A percentile compares a stretch with the other conserved stretches of the same genome.
phyloP scores from a whole-genome alignment of 2,329 filamentous ascomycete species.

The Cordyceps fumosorosea region DNA sequence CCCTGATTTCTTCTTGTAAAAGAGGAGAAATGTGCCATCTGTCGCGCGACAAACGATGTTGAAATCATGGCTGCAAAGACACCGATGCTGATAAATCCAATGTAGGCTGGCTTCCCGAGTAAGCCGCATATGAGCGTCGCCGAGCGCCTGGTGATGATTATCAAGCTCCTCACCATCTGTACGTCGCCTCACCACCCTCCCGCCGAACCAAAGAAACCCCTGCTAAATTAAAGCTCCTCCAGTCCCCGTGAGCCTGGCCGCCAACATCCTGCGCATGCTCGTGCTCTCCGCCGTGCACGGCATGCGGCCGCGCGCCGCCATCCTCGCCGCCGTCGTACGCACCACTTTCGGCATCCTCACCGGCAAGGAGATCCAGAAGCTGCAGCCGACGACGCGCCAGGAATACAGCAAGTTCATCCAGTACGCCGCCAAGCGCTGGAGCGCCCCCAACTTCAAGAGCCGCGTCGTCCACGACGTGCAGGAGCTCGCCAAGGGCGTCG shows the following conservation, averaged over 20 bases:
- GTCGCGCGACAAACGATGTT: background rate
- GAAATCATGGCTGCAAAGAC: background rate
- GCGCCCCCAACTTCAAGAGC: slow-evolving; percentile 12
- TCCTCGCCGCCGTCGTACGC: slow-evolving; percentile 16
- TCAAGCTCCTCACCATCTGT: slow-evolving; percentile 16
- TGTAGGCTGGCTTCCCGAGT: slow-evolving; percentile 8
- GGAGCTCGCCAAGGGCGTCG: slow-evolving; percentile 14
- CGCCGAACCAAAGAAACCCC: background rate
- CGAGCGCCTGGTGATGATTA: slow-evolving; percentile 15
- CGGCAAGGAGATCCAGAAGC: slow-evolving; percentile 19
- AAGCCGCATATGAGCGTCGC: slow-evolving; percentile 18
- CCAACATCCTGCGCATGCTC: slow-evolving; percentile 13
- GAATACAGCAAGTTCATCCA: slow-evolving; percentile 21
- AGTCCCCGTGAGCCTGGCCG: slow-evolving; percentile 15
- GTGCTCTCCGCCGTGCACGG: slow-evolving; percentile 16
- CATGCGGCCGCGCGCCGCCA: slow-evolving; percentile 15
- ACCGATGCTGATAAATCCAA: background rate
- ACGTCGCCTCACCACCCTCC: background rate
- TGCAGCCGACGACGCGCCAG: slow-evolving; percentile 16
- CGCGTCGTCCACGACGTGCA: slow-evolving; percentile 17
- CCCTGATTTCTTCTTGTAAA: background rate
- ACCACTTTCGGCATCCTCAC: slow-evolving; percentile 18
- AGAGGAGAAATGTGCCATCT: background rate
- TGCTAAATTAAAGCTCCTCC: background rate
- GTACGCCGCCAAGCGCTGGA: slow-evolving; percentile 14